Base-by-base conservation (phyloP, 1,139 yeast genomes). In the Geotrichum citri-aurantii region DNA sequence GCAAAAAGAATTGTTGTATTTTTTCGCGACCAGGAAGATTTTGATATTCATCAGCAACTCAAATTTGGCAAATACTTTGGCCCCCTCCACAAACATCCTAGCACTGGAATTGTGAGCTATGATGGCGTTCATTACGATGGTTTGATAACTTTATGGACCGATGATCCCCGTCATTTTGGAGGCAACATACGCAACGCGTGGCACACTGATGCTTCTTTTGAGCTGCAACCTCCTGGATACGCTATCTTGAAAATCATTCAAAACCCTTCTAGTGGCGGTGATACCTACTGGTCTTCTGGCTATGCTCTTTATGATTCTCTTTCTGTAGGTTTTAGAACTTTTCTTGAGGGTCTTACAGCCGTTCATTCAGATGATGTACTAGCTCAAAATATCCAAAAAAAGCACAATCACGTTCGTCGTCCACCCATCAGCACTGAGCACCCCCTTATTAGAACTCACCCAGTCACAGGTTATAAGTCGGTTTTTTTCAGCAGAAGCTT, bases 1-100 rank as follows among this genome's bases (percentile, higher is more conserved):
- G 86, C 86, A 26, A 80, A 82, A 70, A 78, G 87, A 64, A 90
- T 89, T 54, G 86, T 85, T 54, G 84, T 83, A 40, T 81, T 84
- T 14, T 85, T 85, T 73, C 77, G 87, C 69, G 78, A 82, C 64
- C 91, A 85, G 70, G 53, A 50, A 21, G 79, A 80, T 60, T 84
- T 86, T 64, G 79, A 84, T 62, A 79, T 81, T 54, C 74, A 75
- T 37, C 71, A 81, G 61, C 84, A 81, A 69, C 76, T 73, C 60
- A 78, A 76, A 58, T 67, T 79, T 48, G 82, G 81, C 48, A 66
- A 73, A 23, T 78, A 77, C 67, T 77, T 69, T 67, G 82, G 82
- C 7, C 75, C 76, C 59, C 77, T 79, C 48, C 46, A 31, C 21
- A 29, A 27, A 14, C 82, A 80, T 65, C 72, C 73, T 26, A 82